Base-by-base conservation (phyloP, 768 basidiomycete species). In the Serendipita sp. region DNA sequence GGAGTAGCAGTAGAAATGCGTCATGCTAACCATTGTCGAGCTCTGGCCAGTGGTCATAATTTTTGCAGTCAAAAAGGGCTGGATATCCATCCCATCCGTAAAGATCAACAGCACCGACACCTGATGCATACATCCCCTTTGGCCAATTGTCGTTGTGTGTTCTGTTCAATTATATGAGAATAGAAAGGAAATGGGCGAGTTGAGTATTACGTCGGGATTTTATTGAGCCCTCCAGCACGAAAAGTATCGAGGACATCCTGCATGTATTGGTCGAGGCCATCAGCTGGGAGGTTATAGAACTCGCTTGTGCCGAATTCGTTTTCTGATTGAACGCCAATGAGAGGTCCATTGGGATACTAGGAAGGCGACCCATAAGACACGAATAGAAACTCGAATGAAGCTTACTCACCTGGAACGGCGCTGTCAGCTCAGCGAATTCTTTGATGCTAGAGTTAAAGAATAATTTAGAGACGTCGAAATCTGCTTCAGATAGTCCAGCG, bases 11-110 rank as follows among this genome's bases (percentile, higher is more conserved):
- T 28, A 17, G n/a, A 20, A n/a, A 17, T 22, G 31, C 14, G 13
- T 11, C n/a, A 44, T 65, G 60, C 42, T 66, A 42, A 16, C 42
- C 51, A 11, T 31, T 63, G 41, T 64, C 56, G 17, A 67, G 30
- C 43, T 67, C 64, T 20, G 26, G 48, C 66, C 66, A 67, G 1
- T 34, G 30, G 11, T 61, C 50, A 3, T 68, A 68, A 30, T 68
- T 62, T 20, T 60, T 50, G 45, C 68, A 69, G 50, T 67, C 68
- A 60, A 69, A 69, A 24, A 64, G 62, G n/a, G 67, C 62, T 5
- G 69, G 69, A 53, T 70, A 70, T 3, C 58, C 42, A 60, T 70
- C 69, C 65, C 65, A 70, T 31, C 61, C 62, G 56, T 66, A 70
- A 41, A 68, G 50, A 61, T 70, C 70, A 14, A 69, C 68, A 30